Evolutionary conservation across 2,329 filamentous ascomycete genomes (phyloP), one percentile per base, ranked within the genome.

Genomic region (Botrytis deweyae): DNA sequence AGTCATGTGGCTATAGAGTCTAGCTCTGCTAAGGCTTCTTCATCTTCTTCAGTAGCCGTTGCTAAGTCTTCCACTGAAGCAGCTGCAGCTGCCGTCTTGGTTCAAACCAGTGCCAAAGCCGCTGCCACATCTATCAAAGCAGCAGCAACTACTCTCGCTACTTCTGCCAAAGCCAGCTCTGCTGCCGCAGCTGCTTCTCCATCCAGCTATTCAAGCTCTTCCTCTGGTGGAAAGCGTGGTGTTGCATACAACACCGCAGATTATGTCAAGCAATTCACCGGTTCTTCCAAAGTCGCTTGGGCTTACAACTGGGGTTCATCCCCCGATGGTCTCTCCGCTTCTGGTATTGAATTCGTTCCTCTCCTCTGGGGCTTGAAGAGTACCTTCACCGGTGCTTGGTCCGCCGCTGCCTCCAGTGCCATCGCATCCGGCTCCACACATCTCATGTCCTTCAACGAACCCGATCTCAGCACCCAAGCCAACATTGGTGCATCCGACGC

Each of bases 381-480:
- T n/a, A 44, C 29, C 12, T 72, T 87, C 81, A 85, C 85, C 73
- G 72, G 78, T 72, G 80, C 79, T 78, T 93, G 90, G 89, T 77
- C 79, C 46, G 64, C 75, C 22, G 85, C 87, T 75, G 89, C 86
- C 64, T 80, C 86, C 71, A 80, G 81, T 25, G 88, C 88, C 75
- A 86, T 92, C 75, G 78, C 81, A 69, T 80, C 81, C 20, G 91
- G 90, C 73, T 83, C 87, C 76, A 87, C 85, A 76, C 84, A 86
- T 78, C 81, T 93, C 72, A 86, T 93, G 79, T 86, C 86, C 81
- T 92, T 92, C 87, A 93, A 93, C 86, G 91, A 93, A 85, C 89
- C 89, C 64, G 91, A 93, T 81, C 86, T 87, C 76, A 77, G 78
- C 20, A 80, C 80, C n/a, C 90, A 93, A 83, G 84, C 89, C 78